A percentile compares a stretch with the other conserved stretches of the same genome.
phyloP scores from a whole-genome alignment of 2,329 filamentous ascomycete species.

The Ophiocordyceps australis region DNA sequence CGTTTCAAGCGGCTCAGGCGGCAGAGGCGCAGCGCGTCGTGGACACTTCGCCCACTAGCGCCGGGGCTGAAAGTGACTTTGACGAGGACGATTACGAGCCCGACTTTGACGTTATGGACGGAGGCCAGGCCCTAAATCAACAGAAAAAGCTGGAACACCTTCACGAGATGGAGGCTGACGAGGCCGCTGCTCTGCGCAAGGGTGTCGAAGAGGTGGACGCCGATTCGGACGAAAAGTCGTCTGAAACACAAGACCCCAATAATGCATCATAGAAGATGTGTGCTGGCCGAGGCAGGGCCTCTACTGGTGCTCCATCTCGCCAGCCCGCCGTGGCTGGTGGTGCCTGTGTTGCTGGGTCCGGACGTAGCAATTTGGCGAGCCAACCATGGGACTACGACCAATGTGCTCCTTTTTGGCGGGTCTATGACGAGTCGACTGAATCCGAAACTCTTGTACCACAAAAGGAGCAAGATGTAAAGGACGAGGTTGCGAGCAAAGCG shows the following conservation, averaged over 20 bases:
- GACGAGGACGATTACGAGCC: constrained; percentile 19
- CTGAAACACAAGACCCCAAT: constrained; percentile 7
- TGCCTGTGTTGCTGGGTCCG: no score
- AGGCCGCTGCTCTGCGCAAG: constrained; percentile 30
- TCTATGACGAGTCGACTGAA: no score
- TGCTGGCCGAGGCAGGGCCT: constrained; percentile 1
- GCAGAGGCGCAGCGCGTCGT: constrained; percentile 6
- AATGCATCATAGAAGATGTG: constrained; percentile 13
- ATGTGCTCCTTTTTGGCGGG: no score
- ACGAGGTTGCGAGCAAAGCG: no score
- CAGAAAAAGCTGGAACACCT: constrained; percentile 31
- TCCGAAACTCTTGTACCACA: no score
- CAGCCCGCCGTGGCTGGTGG: not conserved
- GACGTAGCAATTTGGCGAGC: no score
- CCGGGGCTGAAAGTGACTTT: constrained; percentile 19
- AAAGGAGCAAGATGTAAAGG: no score
- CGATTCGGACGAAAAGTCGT: constrained; percentile 13
- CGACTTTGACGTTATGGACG: constrained; percentile 26
- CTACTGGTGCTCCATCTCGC: not conserved
- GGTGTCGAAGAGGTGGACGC: constrained; percentile 19
- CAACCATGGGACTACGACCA: no score
- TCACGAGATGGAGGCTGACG: constrained; percentile 41
- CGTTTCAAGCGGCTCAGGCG: constrained; percentile 2
- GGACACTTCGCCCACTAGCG: constrained; percentile 13
- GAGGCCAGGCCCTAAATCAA: constrained; percentile 22